Evolutionary conservation across 306 rosid species (phyloP), one percentile per base, ranked within the genome.

Genomic region (Cajanus cajan): DNA sequence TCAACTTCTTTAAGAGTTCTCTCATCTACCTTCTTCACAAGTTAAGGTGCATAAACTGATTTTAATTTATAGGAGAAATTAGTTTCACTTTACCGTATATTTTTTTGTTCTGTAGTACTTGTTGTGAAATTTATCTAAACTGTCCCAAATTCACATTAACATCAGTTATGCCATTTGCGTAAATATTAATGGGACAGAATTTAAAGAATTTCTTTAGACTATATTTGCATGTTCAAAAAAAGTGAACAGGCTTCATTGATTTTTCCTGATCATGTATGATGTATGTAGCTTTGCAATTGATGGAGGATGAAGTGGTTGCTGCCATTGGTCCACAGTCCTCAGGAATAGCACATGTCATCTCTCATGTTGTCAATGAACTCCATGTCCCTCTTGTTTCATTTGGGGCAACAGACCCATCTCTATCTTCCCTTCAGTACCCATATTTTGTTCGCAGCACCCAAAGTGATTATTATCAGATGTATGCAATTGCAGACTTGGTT

Each of bases 321-420:
- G 90, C 88, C 3, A 78, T 96, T n/a, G 99, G 99, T 24, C 98
- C 99, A 18, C 99, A 90, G 61, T 96, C 99, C 8, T 96, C 99
- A 0, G 98, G 93, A 68, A 96, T 96, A 84, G 90, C 93, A 45
- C 99, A 96, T 84, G 79, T 91, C 59, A 91, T 93, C 63, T 89
- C 98, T 66, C 99, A 96, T n/a, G 94, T 93, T 21, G 90, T 78
- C 16, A 88, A 89, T 71, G 98, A 96, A 86, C 98, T 96, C 82
- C 98, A 90, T 25, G 75, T 96, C 37, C 99, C 99, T 0, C 96
- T 96, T 73, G 73, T 96, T 43, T 93, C 98, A 62, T 96, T 93
- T 73, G 98, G 84, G 47, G 93, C 99, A 24, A 96, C 99, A 13
- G 97, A 96, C 65, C 98, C 98, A 13, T 80, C 92, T 47, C 92